Base-by-base conservation (phyloP, 108 stramenopile species). In the Nitzschia palea region DNA sequence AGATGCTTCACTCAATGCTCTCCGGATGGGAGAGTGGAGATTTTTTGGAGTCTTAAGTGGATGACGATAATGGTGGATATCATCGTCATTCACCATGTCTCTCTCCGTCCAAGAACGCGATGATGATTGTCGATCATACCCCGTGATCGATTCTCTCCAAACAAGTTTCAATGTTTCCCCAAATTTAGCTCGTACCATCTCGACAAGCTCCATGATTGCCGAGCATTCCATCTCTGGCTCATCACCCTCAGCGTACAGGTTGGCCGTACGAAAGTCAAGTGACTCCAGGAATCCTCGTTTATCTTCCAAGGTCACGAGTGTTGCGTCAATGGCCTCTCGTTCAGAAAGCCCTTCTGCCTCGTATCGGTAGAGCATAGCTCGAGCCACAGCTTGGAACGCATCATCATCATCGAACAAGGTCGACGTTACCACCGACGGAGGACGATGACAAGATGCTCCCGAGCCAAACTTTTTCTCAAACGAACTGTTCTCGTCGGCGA, bases 381-480 rank as follows among this genome's bases (percentile, higher is more conserved):
- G 40, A 26, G 74, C 74, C 0, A 68, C 54, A 12, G 29, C 45
- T 25, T 35, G 29, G 58, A 76, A 76, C 3, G 26, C 33, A 20
- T 68, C 67, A 44, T 76, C 74, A 44, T 67, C 42, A 31, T 76
- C 74, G 28, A 68, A 76, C 29, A 52, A 40, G 18, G 53, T 68
- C 3, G 67, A 68, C 10, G 74, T 76, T 9, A 68, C 67, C 62
- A 76, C 62, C 8, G 65, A 25, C 28, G 59, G 52, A 17, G 63
- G 54, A 22, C 53, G 63, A 25, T 53, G n/a, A n/a, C n/a, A n/a
- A n/a, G n/a, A n/a, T n/a, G n/a, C n/a, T n/a, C n/a, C n/a, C n/a
- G n/a, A 34, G 14, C 42, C 59, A 12, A 26, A 25, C 1, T 15
- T 20, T 18, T 44, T 61, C 20, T 27, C 14, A 20, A 26, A 15